phyloP scores from a whole-genome alignment of 2,329 filamentous ascomycete genomes.

The Xylariaceae sp. region DNA sequence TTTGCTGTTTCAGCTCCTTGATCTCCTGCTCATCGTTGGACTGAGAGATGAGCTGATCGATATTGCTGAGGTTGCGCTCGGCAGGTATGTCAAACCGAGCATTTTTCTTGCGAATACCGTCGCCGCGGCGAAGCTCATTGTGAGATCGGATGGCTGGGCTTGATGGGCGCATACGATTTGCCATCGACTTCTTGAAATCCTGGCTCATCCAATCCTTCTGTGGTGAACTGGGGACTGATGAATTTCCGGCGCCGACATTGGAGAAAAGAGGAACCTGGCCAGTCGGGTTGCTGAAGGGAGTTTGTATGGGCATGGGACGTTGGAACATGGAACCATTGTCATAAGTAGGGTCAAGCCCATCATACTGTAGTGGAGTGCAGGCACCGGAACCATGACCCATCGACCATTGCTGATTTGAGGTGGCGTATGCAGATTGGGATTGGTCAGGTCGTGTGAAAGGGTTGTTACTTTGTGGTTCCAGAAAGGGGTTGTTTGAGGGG shows the following conservation, averaged over 20 bases:
- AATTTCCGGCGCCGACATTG: conserved; percentile 40
- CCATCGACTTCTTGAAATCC: conserved; percentile 44
- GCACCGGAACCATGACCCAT: conserved; percentile 63
- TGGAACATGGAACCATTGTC: conserved; percentile 51
- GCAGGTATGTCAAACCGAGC: conserved; percentile 94
- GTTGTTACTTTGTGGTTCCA: conserved; percentile 56
- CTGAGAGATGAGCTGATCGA: conserved; percentile 85
- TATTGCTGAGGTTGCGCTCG: conserved; percentile 89
- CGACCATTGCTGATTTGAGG: conserved; percentile 52
- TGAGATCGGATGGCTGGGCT: conserved; percentile 69
- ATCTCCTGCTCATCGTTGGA: conserved; percentile 88
- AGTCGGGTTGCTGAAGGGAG: conserved; percentile 50
- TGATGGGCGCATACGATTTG: conserved; percentile 60
- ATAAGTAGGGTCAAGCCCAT: conserved; percentile 55
- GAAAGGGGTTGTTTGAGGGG: conserved; percentile 60
- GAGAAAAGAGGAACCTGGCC: conserved; percentile 52
- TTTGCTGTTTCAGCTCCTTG: conserved; percentile 98
- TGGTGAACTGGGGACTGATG: conserved; percentile 50
- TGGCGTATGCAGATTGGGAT: conserved; percentile 39
- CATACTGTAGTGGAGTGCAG: conserved; percentile 71
- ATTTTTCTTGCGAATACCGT: conserved; percentile 98
- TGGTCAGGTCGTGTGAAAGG: conserved; percentile 64
- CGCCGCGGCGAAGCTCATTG: conserved; percentile 72
- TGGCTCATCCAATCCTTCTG: conserved; percentile 56
- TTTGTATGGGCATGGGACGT: conserved; percentile 46